Base-by-base conservation (phyloP, 1,284 basidiomycete species). In the Sutorius eximius region DNA sequence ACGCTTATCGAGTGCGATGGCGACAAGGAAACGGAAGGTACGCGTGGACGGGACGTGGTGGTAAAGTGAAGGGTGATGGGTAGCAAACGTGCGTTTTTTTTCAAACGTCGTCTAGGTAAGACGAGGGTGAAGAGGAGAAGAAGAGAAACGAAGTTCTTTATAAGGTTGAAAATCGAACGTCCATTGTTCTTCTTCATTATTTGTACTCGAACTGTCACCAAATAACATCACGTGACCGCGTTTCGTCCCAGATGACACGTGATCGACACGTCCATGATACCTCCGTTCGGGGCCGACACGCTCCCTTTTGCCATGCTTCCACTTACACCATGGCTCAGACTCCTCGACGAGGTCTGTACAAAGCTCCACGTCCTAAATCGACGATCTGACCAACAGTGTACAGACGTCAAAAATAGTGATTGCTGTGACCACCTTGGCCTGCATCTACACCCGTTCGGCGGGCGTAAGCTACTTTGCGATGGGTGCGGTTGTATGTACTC, bases 371-470 rank as follows among this genome's bases (percentile, higher is more conserved):
- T 41, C 4, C 3, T 9, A 16, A 8, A 20, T 44, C 16, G 18
- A 32, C n/a, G 0, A 8, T 43, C 53, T 70, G 34, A 70, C 41
- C 22, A 5, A 33, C 15, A 34, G 36, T 16, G 12, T 22, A 27
- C 49, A 69, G 68, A 65, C 71, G 1, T 66, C 71, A 10, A 68
- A 51, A 51, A 53, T 70, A 20, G 84, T 92, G n/a, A 86, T 82
- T 5, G 66, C 70, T 18, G 59, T 85, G 42, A 86, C 86, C 1
- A 83, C 82, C 7, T 55, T 70, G 24, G 72, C 79, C 51, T 73
- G 90, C 34, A 68, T 92, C 9, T 86, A 82, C 56, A 89, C 89
- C 2, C 79, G 82, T 44, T 87, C 88, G 15, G 80, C 82, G 18
- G 89, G 85, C 32, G 81, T 87, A 1, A 72, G 75, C 11, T 93